Base-by-base conservation (phyloP, 768 basidiomycete species). In the Sistotremastrum suecicum region DNA sequence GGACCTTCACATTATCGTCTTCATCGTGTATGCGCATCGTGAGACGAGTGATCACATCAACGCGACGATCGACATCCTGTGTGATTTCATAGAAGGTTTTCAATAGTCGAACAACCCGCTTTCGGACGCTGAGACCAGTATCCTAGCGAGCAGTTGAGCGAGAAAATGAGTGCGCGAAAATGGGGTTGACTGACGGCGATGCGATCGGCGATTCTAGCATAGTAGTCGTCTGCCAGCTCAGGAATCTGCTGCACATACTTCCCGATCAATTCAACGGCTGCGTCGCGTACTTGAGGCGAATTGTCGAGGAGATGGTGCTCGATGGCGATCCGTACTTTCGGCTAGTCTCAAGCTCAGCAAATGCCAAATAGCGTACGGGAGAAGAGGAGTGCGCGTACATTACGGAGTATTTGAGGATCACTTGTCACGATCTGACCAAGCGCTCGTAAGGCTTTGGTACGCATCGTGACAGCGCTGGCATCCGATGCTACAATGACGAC, bases 231-330 rank as follows among this genome's bases (percentile, higher is more conserved):
- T 0, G 86, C 88, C n/a, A 98, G 79, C 46, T 80, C 79, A 0
- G 89, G 87, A 0, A 82, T 80, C 50, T 89, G 83, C 34, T 91
- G 76, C 69, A 98, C 81, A 56, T 98, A 94, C 64, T 90, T 94
- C n/a, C 95, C 95, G 47, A 98, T 87, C 47, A 99, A 66, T 57
- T 98, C 95, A 9, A 99, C 87, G 4, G 94, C 91, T 4, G 91
- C 90, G 58, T 99, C 95, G 7, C 95, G 84, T 5, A 99, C 95
- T 11, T 86, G 84, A 1, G 95, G 83, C 1, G 95, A 98, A 51
- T 74, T 83, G 54, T 99, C 95, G 2, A 85, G 67, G 9, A 99
- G 72, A 56, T 95, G 88, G 34, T 77, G 79, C 61, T 97, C 90
- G 51, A 99, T 88, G 2, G 86, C 79, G 41, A 75, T 71, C 34